phyloP scores from a whole-genome alignment of 345 rosid species.

The Syzygium aromaticum region DNA sequence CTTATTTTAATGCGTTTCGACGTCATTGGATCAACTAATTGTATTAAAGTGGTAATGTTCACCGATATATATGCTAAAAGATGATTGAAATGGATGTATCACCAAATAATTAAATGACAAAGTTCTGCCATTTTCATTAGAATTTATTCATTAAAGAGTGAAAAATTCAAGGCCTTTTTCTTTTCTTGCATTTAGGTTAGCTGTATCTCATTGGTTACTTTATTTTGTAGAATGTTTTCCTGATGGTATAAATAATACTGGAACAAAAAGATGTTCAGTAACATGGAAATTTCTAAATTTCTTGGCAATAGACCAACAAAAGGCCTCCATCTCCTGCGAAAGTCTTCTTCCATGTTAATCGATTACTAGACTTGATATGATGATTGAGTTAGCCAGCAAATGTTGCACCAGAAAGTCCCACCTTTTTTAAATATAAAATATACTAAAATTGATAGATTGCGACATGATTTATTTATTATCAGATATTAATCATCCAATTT shows the following conservation, averaged over 20 bases:
- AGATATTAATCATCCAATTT: too few species aligned
- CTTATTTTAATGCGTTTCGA: too few species aligned
- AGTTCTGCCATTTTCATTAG: not conserved
- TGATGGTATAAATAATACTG: not conserved
- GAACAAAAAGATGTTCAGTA: not conserved
- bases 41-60: not conserved
- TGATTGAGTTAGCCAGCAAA: not conserved
- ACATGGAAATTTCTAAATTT: too few species aligned
- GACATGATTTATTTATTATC: too few species aligned
- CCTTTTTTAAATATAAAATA: too few species aligned
- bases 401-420: too few species aligned
- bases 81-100: rapidly evolving
- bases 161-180: not conserved
- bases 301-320: not conserved
- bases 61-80: not conserved
- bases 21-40: too few species aligned
- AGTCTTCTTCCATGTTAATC: not conserved
- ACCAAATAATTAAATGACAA: not conserved
- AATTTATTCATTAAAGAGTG: not conserved
- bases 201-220: not conserved
- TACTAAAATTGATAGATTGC: too few species aligned
- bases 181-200: not conserved
- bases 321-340: not conserved
- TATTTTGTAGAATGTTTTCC: not conserved
- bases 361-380: too few species aligned